A percentile compares a stretch with the other conserved stretches of the same genome.
Evolutionary conservation across 805 yeast species (phyloP).

Genomic region (Wickerhamomyces silvicola): DNA sequence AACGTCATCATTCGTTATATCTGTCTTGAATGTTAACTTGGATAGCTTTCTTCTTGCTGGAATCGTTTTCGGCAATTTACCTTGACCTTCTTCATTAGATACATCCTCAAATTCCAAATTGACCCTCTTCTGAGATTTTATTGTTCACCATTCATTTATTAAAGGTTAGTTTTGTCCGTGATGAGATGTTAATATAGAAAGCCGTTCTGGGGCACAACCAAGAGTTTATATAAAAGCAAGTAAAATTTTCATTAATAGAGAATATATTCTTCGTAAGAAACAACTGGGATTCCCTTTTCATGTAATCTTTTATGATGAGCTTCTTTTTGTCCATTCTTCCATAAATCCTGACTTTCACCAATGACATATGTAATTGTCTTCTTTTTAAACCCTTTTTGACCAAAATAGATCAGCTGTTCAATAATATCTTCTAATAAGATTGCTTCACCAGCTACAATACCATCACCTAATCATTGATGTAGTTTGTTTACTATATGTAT

Average conservation of each 20-base stretch:
- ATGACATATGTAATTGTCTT: slow-evolving; percentile 59
- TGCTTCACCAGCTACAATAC: slow-evolving; percentile 75
- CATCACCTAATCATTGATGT: slow-evolving; percentile 62
- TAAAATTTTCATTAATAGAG: no score
- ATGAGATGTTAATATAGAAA: no score
- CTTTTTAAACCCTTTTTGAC: slow-evolving; percentile 49
- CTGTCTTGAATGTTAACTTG: slow-evolving; percentile 6
- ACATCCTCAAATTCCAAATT: slow-evolving; percentile 17
- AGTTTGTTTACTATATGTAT: slow-evolving; percentile 76
- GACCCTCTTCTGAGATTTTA: slow-evolving; percentile 8
- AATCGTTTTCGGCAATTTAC: not conserved
- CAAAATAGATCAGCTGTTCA: slow-evolving; percentile 52
- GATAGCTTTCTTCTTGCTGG: slow-evolving; percentile 6
- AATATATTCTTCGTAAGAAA: not conserved
- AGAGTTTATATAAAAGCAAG: no score
- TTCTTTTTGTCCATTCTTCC: slow-evolving; percentile 36
- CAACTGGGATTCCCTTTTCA: slow-evolving; percentile 46
- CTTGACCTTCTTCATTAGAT: slow-evolving; percentile 3
- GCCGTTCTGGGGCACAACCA: no score
- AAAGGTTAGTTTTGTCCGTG: not conserved
- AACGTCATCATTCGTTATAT: slow-evolving; percentile 2
- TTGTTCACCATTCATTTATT: no score
- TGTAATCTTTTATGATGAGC: slow-evolving; percentile 39
- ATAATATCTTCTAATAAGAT: slow-evolving; percentile 74
- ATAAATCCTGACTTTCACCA: slow-evolving; percentile 74